Conservation (phyloP, 1,284 basidiomycete genomes). For the Pseudozyma sp. region DNA sequence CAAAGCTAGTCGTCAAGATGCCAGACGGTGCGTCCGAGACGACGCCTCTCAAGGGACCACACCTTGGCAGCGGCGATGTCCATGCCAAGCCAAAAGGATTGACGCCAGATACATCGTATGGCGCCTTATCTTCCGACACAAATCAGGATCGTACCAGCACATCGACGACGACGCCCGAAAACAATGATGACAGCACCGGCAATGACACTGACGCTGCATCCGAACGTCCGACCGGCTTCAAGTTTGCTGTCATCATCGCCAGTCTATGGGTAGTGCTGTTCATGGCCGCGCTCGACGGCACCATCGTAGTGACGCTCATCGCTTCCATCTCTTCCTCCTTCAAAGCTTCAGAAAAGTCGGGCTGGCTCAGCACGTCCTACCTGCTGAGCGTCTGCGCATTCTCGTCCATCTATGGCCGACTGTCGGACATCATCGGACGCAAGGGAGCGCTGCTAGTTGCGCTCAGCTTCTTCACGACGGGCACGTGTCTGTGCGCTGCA, state of each 20-base stretch:
- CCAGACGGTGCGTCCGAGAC: conserved; percentile 23
- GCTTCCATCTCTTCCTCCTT: conserved; percentile 65
- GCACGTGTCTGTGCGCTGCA: conserved; percentile 62
- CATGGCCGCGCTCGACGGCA: conserved; percentile 64
- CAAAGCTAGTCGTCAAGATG: conserved; percentile 2
- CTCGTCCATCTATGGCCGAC: conserved; percentile 64
- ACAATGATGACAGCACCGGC: background rate
- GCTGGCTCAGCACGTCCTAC: conserved; percentile 66
- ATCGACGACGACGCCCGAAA: conserved; percentile 3
- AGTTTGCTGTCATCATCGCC: conserved; percentile 59
- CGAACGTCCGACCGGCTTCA: conserved; percentile 29
- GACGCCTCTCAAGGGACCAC: conserved; percentile 21
- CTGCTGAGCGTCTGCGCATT: conserved; percentile 65
- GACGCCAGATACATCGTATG: conserved; percentile 7
- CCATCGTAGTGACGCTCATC: conserved; percentile 65
- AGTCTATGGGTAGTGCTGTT: conserved; percentile 65
- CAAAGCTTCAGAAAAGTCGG: conserved; percentile 60
- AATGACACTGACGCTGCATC: background rate
- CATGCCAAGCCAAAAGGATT: background rate
- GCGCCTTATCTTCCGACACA: conserved; percentile 5
- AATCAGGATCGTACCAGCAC: background rate
- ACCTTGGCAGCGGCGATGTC: background rate
- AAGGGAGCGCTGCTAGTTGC: conserved; percentile 65
- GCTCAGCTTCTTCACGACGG: conserved; percentile 57
- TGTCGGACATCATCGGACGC: conserved; percentile 65